Evolutionary conservation across 2,329 filamentous ascomycete species (phyloP).

Genomic region (Hypoxylon sp.): DNA sequence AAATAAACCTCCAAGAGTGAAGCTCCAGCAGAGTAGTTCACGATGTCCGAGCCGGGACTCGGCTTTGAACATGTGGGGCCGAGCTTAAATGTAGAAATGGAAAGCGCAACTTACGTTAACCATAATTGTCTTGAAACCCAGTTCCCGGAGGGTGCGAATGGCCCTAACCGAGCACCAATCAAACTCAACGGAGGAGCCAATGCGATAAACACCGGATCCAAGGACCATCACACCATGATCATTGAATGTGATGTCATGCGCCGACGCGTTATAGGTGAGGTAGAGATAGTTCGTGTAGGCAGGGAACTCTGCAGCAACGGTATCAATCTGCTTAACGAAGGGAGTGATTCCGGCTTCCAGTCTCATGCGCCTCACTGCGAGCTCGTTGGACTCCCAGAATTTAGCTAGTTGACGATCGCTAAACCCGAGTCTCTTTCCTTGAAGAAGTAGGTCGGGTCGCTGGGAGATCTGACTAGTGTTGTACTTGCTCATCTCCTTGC

Average conservation of each 20-base stretch:
- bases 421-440: constrained; percentile 95
- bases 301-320: constrained; percentile 96
- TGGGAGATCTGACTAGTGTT: constrained; percentile 74
- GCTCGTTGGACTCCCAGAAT: constrained; percentile 95
- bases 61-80: no score
- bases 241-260: constrained; percentile 86
- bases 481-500: constrained; percentile 81
- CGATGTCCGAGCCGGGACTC: no score
- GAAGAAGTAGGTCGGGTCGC: constrained; percentile 76
- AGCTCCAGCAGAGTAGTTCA: no score
- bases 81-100: background rate
- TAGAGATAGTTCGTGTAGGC: constrained; percentile 97
- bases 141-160: constrained; percentile 88
- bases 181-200: constrained; percentile 97
- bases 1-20: no score
- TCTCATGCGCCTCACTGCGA: constrained; percentile 86
- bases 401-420: constrained; percentile 93
- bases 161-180: constrained; percentile 98
- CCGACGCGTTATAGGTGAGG: constrained; percentile 92
- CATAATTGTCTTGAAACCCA: constrained; percentile 95
- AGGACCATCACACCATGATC: constrained; percentile 97
- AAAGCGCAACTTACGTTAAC: constrained; percentile 39
- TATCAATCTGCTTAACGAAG: constrained; percentile 98
- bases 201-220: constrained; percentile 95
- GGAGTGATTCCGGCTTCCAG: constrained; percentile 90